phyloP scores from a whole-genome alignment of 441 rosid species.

The California macrophylla region DNA sequence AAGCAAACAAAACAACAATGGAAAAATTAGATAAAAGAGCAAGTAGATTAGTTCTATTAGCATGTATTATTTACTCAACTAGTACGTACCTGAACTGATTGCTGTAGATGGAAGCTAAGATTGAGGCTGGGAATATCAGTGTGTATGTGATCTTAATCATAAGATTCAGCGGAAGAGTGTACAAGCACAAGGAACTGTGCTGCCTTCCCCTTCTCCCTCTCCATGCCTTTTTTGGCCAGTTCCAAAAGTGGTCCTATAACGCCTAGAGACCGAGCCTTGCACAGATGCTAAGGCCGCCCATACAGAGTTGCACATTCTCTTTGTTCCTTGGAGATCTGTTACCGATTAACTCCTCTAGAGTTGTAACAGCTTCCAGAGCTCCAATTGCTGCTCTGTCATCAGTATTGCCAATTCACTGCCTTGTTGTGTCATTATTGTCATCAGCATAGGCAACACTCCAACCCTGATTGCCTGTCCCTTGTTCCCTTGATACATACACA shows the following conservation, averaged over 20 bases:
- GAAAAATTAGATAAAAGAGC: too few species aligned
- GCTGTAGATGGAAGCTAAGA: too few species aligned
- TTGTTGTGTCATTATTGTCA: conserved; percentile 18
- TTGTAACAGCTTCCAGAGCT: not conserved
- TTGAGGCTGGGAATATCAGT: not conserved
- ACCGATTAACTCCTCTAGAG: not conserved
- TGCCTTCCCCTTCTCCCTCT: not conserved
- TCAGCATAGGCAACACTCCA: conserved; percentile 71
- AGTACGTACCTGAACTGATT: too few species aligned
- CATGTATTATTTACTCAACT: not conserved
- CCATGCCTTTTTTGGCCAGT: not conserved
- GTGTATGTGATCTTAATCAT: not conserved
- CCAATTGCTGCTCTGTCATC: not conserved
- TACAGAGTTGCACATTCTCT: not conserved
- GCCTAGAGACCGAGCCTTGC: not conserved
- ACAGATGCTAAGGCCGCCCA: not conserved
- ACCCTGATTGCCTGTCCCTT: conserved; percentile 90
- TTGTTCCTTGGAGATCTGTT: not conserved
- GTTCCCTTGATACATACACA: conserved; percentile 94
- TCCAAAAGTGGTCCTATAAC: not conserved
- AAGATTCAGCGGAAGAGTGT: not conserved
- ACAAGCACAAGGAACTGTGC: not conserved
- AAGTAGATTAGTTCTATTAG: too few species aligned
- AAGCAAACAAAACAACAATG: not conserved
- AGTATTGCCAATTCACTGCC: not conserved